Base-by-base conservation (phyloP, 2,329 filamentous ascomycete genomes). In the Hirsutella thompsonii region DNA sequence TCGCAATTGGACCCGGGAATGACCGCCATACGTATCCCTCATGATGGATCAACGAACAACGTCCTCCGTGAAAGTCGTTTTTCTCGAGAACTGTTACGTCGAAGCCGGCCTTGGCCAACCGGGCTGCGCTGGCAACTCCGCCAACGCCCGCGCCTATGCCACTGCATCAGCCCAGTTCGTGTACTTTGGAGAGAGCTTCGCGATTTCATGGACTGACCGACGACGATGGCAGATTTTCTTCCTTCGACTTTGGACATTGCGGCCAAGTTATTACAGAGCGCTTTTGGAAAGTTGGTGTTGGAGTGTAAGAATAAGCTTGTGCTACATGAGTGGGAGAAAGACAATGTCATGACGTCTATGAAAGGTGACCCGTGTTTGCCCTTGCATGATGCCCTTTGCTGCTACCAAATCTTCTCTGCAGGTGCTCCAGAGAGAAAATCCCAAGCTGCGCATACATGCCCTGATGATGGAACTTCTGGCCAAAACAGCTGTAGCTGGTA, bases 21-120 rank as follows among this genome's bases (percentile, higher is more conserved):
- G 75, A 56, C 78, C 14, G 34, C 46, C 51, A 33, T 21, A 52
- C 51, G 21, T 53, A 76, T 41, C 73, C 76, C 37, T 73, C 61
- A 44, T 73, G 63, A 40, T 73, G 63, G 30, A 86, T 69, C 20
- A 86, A 60, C 36, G 75, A 81, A 59, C 81, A 87, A 41, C 83
- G 68, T 4, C 83, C 83, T 36, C 83, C 83, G 0, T 76, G 79
- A 55, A 83, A 83, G 42, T 64, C 63, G 53, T 87, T 86, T 66
- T 86, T 86, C 59, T 88, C 83, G n/a, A 87, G 61, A 2, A 87
- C 78, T 0, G 80, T 86, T n/a, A 87, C 82, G 28, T 69, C 57
- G 55, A 81, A 78, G 32, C 82, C 83, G 2, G 80, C 72, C 53
- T 79, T 80, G 38, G 80, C 79, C 10, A 87, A 72, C 36, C 82